These are phyloP conservation scores for Moricandia arvensis DNA, from an alignment of 345 rosid genomes.

Conservation along the genomic window DNA sequence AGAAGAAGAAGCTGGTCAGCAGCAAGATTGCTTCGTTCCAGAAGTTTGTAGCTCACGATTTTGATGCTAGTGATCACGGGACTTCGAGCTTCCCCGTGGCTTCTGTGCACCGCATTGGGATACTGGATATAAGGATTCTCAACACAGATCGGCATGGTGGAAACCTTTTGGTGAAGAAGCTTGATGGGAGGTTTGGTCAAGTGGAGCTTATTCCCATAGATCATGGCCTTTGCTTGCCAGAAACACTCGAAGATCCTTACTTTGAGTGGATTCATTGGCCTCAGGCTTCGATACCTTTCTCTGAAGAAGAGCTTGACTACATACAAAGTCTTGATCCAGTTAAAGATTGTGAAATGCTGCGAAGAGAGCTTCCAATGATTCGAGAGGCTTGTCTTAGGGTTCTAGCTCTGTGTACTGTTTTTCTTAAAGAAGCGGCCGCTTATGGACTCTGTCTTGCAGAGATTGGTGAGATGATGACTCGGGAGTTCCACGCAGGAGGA, in stretches of 20 bases:
- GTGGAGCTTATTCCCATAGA: conserved; percentile 66
- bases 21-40: conserved; percentile 82
- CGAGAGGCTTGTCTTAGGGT: conserved; percentile 61
- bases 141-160: conserved; percentile 81
- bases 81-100: conserved; percentile 67
- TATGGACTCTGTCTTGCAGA: conserved; percentile 45
- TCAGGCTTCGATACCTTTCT: conserved; percentile 65
- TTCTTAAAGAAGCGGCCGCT: conserved; percentile 59
- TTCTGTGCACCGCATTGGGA: conserved; percentile 66
- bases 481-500: conserved; percentile 47
- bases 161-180: conserved; percentile 63
- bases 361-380: conserved; percentile 59
- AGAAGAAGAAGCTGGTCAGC: conserved; percentile 43
- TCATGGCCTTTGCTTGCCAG: conserved; percentile 72
- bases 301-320: conserved; percentile 67
- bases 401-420: conserved; percentile 52
- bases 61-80: conserved; percentile 74
- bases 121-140: conserved; percentile 63
- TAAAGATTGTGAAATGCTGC: conserved; percentile 52
- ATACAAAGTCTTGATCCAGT: conserved; percentile 49
- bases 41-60: conserved; percentile 70
- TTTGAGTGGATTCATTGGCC: conserved; percentile 83
- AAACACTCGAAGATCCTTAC: conserved; percentile 65
- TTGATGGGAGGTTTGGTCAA: conserved; percentile 57
- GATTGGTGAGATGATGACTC: conserved; percentile 71